Evolutionary conservation across 1,284 basidiomycete species (phyloP).

Genomic region (Sanghuangporus weigelae): DNA sequence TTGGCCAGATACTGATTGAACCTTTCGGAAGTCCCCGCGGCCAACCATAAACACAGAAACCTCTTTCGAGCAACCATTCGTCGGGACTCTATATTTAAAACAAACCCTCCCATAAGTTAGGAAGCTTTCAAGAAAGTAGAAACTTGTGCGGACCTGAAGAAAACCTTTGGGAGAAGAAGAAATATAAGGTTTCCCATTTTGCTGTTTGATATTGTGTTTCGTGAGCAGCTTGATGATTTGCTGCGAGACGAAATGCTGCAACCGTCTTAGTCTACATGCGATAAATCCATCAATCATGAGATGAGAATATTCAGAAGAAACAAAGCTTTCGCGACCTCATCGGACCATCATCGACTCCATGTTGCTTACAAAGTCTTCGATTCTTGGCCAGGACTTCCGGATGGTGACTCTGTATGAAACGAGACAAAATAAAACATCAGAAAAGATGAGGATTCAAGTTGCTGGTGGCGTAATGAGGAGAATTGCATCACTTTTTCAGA

Average conservation of each 20-base stretch:
- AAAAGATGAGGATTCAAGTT: too few species aligned
- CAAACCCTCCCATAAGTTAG: neutral
- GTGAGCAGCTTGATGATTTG: slow-evolving; percentile 13
- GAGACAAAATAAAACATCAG: neutral
- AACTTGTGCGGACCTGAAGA: slow-evolving; percentile 3
- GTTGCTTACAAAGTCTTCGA: slow-evolving; percentile 6
- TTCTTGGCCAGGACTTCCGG: neutral
- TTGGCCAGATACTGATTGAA: slow-evolving; percentile 15
- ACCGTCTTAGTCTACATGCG: neutral
- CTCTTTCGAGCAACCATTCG: slow-evolving; percentile 6
- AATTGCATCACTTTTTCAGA: too few species aligned
- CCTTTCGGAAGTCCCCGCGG: slow-evolving; percentile 12
- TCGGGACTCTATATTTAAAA: slow-evolving; percentile 3
- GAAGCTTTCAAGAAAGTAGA: neutral
- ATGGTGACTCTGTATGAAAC: neutral
- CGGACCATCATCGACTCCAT: slow-evolving; percentile 1
- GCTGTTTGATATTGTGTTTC: slow-evolving; percentile 9
- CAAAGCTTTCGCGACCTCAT: slow-evolving; percentile 1
- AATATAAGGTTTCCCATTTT: slow-evolving; percentile 10
- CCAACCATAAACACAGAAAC: slow-evolving; percentile 9
- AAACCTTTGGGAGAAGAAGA: slow-evolving; percentile 15
- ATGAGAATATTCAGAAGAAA: neutral
- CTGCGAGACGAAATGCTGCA: slow-evolving; percentile 16
- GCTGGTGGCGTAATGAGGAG: too few species aligned
- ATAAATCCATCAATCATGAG: neutral